Conservation (phyloP, 192 early-diverging fungal genomes). For the Coemansia sp. region DNA sequence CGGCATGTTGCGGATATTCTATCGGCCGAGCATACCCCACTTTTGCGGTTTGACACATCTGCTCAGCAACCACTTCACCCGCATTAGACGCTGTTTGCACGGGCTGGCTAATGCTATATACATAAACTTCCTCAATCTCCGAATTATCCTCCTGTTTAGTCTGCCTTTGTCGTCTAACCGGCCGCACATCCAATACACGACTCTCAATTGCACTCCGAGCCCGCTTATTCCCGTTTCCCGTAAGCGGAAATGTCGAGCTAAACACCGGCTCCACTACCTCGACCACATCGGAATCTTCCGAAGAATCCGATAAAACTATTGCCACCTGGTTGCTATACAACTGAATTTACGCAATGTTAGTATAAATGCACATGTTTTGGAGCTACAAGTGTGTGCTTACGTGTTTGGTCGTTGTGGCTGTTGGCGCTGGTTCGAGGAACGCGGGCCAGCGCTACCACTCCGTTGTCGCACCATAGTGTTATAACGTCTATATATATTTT, state of each 20-base stretch:
- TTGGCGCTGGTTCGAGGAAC: neutral
- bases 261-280: slow-evolving; percentile 9
- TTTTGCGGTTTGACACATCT: no score
- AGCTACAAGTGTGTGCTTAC: neutral
- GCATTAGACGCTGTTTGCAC: neutral
- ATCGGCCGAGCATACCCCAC: no score
- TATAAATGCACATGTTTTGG: neutral
- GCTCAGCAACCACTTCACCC: no score
- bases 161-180: neutral
- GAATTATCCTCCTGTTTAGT: neutral
- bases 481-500: neutral
- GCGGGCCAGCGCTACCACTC: neutral
- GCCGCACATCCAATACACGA: neutral
- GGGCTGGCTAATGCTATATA: neutral
- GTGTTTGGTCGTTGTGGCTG: neutral
- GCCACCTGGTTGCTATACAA: neutral
- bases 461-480: neutral
- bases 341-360: neutral
- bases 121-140: neutral
- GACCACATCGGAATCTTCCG: slow-evolving; percentile 5
- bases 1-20: neutral
- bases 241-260: slow-evolving; percentile 11
- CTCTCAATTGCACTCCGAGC: neutral
- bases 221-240: neutral
- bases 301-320: slow-evolving; percentile 13